Evolutionary conservation across 2,329 filamentous ascomycete species (phyloP).

Genomic region (Colletotrichum sidae): DNA sequence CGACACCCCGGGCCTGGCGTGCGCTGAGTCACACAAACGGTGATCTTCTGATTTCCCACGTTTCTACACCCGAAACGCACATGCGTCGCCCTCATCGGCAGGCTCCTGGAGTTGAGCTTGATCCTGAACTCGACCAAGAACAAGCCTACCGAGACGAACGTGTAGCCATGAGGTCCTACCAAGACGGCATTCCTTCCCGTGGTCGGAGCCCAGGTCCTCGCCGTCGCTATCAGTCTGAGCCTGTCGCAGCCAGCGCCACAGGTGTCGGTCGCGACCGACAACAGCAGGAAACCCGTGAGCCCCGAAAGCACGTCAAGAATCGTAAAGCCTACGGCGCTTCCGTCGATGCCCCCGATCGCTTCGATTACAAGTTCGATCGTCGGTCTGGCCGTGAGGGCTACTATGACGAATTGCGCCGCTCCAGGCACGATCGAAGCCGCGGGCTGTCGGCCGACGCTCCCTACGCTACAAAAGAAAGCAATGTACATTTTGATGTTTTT

Average conservation of each 20-base stretch:
- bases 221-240: constrained; percentile 27
- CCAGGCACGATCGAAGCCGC: constrained; percentile 21
- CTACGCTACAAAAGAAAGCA: constrained; percentile 3
- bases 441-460: constrained; percentile 2
- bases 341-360: neutral
- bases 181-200: constrained; percentile 4
- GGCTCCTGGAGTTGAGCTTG: no score
- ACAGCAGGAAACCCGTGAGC: constrained; percentile 2
- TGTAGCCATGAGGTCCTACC: no score
- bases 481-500: constrained; percentile 5
- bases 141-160: no score
- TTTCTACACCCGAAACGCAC: no score
- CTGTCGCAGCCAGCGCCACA: constrained; percentile 7
- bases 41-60: no score
- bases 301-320: constrained; percentile 9
- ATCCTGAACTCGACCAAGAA: no score
- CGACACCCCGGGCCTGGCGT: no score
- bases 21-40: no score
- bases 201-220: constrained; percentile 30
- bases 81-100: no score
- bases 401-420: constrained; percentile 10
- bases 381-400: constrained; percentile 4
- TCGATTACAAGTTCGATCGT: constrained; percentile 9
- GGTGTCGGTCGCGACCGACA: constrained; percentile 8
- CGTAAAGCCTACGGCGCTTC: constrained; percentile 7